phyloP scores from a whole-genome alignment of 2,329 filamentous ascomycete species.

The Fusarium verrucosum region DNA sequence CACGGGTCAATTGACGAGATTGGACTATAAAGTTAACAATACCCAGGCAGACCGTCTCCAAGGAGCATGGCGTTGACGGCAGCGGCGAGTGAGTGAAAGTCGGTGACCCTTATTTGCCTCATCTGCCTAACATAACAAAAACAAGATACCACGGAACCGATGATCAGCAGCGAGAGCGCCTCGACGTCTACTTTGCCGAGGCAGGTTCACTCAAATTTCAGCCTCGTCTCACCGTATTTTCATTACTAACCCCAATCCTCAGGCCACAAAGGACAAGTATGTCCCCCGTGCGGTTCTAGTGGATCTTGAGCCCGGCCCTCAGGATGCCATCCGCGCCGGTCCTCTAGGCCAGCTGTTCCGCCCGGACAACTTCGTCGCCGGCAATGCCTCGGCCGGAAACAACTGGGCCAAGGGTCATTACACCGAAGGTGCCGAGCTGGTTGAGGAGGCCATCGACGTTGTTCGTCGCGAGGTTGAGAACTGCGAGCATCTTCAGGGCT shows the following conservation, averaged over 20 bases:
- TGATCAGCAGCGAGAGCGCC: slow-evolving; percentile 98
- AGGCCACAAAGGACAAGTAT: slow-evolving; percentile 98
- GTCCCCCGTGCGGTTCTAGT: slow-evolving; percentile 98
- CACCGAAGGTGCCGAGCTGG: slow-evolving; percentile 98
- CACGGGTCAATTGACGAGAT: background rate
- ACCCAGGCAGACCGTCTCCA: slow-evolving; percentile 75
- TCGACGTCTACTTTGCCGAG: slow-evolving; percentile 99
- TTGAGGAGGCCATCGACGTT: slow-evolving; percentile 97
- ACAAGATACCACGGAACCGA: slow-evolving; percentile 89
- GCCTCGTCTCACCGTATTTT: background rate
- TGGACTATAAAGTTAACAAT: background rate
- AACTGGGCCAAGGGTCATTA: slow-evolving; percentile 99
- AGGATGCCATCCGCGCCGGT: slow-evolving; percentile 98
- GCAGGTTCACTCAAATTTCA: slow-evolving; percentile 48
- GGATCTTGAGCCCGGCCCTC: slow-evolving; percentile 98
- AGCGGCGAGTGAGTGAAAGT: slow-evolving; percentile 76
- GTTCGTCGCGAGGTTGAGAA: slow-evolving; percentile 98
- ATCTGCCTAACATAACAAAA: slow-evolving; percentile 1
- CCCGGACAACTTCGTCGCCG: slow-evolving; percentile 99
- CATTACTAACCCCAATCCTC: slow-evolving; percentile 27
- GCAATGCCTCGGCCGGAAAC: slow-evolving; percentile 99
- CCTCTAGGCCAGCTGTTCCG: slow-evolving; percentile 99
- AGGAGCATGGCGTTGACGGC: slow-evolving; percentile 95
- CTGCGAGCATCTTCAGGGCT: slow-evolving; percentile 99
- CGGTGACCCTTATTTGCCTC: slow-evolving; percentile 1